Evolutionary conservation across 2,329 filamentous ascomycete genomes (phyloP).

Genomic region (Paraconiothyrium brasiliense): DNA sequence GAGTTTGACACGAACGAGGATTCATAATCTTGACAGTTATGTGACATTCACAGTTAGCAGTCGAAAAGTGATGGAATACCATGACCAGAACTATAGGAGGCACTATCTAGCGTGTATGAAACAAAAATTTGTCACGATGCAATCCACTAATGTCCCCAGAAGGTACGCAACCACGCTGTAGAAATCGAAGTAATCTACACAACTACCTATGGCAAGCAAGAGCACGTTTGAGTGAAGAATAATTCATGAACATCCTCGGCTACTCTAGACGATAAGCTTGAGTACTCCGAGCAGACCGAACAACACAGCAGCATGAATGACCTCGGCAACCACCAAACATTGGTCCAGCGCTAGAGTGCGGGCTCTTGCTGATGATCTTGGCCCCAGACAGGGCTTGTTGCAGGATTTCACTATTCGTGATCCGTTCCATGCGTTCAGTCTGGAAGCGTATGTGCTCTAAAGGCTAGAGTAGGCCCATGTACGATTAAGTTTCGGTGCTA

Average conservation of each 20-base stretch:
- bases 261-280: too few species aligned
- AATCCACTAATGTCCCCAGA: too few species aligned
- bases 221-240: background rate
- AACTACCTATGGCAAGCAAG: background rate
- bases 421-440: background rate
- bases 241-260: background rate
- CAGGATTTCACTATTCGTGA: background rate
- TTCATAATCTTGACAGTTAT: too few species aligned
- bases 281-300: background rate
- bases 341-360: background rate
- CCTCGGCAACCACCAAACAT: background rate
- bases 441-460: background rate
- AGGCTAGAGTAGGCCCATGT: background rate
- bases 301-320: background rate
- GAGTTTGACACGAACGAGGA: too few species aligned
- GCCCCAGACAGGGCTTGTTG: background rate
- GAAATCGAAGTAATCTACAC: background rate
- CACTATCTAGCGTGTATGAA: too few species aligned
- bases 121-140: too few species aligned
- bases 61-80: too few species aligned
- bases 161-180: too few species aligned
- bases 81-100: too few species aligned
- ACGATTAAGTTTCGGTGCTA: background rate
- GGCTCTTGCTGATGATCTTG: background rate
- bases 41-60: too few species aligned